Base-by-base conservation (phyloP, 73 alveolate species). In the Uronychia setigera region DNA sequence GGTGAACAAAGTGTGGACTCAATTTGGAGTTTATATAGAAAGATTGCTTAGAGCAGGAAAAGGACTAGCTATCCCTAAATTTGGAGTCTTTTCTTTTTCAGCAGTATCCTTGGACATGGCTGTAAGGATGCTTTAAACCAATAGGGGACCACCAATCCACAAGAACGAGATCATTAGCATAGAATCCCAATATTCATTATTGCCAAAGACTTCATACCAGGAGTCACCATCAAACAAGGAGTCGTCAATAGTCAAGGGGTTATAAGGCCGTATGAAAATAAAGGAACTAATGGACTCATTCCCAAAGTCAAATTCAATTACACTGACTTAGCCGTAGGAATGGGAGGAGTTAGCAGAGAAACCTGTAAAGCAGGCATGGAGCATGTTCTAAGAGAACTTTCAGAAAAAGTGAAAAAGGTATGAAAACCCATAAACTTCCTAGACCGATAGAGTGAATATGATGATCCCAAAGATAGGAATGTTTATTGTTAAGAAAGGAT, bases 131-230 rank as follows among this genome's bases (percentile, higher is more conserved):
- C n/a, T 29, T 57, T 59, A 32, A 75, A n/a, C 34, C 26, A 31
- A 28, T 31, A 57, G 34, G 96, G 96, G 26, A 86, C 96, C 9
- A 91, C 96, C 30, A 91, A 91, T 82, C 94, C 92, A 30, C 84
- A 74, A 35, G 92, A 87, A 14, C 75, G 96, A 81, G 96, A 91
- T 46, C 80, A 87, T 35, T 80, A 91, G 77, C 58, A 74, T 27
- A 75, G 96, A 82, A 90, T 59, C 0, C 96, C 96, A 5, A 91
- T 91, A 0, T 91, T 91, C 58, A 67, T 86, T 5, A 84, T 91
- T 32, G 91, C 92, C 33, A 87, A 83, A 58, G 96, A 91, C 78
- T 91, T 91, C 58, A 91, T 85, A 1, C 76, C 82, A 29, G 96
- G 93, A 11, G 86, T 91, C 26, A 74, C 80, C 31, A 35, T 91